Evolutionary conservation across 768 basidiomycete genomes (phyloP), one percentile per base, ranked within the genome.

Genomic region (Lenzites betulinus): DNA sequence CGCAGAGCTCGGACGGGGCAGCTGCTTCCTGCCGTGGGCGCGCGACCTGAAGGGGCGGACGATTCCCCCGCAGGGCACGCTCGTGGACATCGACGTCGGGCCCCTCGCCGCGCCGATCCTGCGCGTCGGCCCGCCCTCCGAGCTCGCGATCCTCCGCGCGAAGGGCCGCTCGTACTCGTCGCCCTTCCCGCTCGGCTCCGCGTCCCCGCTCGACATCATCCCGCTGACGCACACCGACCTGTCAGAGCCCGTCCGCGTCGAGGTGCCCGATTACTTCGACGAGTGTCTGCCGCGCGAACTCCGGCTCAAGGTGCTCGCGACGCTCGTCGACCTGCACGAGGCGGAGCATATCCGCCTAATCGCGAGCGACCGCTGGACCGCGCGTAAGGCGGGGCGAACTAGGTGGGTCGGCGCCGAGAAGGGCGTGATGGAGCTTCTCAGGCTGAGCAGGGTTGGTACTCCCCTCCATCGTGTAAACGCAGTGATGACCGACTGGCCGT

Each of bases 391-490:
- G 0, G 76, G 79, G 2, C 85, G 79, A 67, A 79, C 81, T 54
- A 83, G 82, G 66, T 94, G 92, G 90, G 81, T 89, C 12, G 94
- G 94, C 7, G 79, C 80, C 60, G 84, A 89, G 53, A 85, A 80
- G 64, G 94, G 90, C 1, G 70, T 90, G 51, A 77, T 89, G 63
- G 93, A 95, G 71, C 76, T 96, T 43, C 80, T 95, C 67, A 90
- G 83, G 73, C 67, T 95, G 56, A 86, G 87, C 71, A 81, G 90
- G 79, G 93, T 95, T 74, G 75, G 86, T 77, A 62, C 59, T 64
- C 47, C 58, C 13, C 22, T n/a, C 28, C 49, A 26, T 52, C 33
- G 47, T 13, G 36, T n/a, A 11, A 16, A 35, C 20, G 30, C 44
- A 26, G 49, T 38, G 33, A 51, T 53, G 51, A 53, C 47, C 43